Evolutionary conservation across 2,329 filamentous ascomycete genomes (phyloP).

Genomic region (Epichloe hybrida): DNA sequence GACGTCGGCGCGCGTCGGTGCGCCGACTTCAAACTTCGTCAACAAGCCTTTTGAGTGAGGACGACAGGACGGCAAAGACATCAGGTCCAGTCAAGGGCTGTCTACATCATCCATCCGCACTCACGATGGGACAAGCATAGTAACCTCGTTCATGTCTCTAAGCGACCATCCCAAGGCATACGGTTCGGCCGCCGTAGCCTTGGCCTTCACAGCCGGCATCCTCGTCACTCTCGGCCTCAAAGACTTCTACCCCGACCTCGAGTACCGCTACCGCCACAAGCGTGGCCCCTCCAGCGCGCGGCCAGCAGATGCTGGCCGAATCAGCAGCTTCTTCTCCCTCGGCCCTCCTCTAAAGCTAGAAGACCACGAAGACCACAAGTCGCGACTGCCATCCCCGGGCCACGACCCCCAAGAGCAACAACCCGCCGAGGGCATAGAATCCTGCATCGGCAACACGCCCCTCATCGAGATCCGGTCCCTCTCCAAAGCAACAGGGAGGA

Average conservation of each 20-base stretch:
- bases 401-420: not conserved
- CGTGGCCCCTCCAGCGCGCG: slow-evolving; percentile 10
- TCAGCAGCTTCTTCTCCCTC: slow-evolving; percentile 33
- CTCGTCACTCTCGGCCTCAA: slow-evolving; percentile 65
- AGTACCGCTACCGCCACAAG: slow-evolving; percentile 45
- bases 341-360: slow-evolving; percentile 36
- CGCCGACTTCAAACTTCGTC: no score
- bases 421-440: slow-evolving; percentile 62
- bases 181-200: slow-evolving; percentile 50
- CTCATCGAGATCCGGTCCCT: slow-evolving; percentile 76
- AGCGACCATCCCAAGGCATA: slow-evolving; percentile 49
- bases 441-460: slow-evolving; percentile 86
- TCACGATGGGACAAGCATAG: not conserved
- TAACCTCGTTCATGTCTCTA: slow-evolving; percentile 36
- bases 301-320: slow-evolving; percentile 11
- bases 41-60: no score
- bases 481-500: slow-evolving; percentile 74
- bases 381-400: slow-evolving; percentile 7
- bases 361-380: slow-evolving; percentile 45
- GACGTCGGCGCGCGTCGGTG: no score
- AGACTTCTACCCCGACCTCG: slow-evolving; percentile 64
- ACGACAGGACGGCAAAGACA: no score
- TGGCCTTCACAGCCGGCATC: slow-evolving; percentile 67
- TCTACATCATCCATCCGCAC: not conserved
- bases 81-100: not conserved